These are phyloP conservation scores for Penicillium cinerascens DNA, from an alignment of 495 filamentous ascomycete genomes.

Conservation along the genomic window DNA sequence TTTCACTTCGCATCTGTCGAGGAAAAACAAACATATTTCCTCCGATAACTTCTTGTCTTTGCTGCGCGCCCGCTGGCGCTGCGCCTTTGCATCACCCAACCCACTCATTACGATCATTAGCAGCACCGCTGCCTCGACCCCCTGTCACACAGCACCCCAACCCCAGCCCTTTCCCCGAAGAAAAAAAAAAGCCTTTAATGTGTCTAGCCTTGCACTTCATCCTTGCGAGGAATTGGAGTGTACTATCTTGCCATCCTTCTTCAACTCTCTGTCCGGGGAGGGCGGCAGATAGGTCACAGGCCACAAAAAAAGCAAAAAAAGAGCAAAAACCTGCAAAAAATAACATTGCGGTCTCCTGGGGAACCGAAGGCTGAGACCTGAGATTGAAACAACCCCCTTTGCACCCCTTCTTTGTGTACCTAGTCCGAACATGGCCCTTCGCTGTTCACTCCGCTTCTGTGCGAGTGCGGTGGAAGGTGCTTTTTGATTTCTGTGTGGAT, in stretches of 20 bases:
- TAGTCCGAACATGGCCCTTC: slow-evolving; percentile 18
- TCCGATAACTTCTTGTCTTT: slow-evolving; percentile 14
- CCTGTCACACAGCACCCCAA: slow-evolving; percentile 1
- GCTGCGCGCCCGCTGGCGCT: slow-evolving; percentile 29
- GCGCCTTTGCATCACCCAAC: slow-evolving; percentile 26
- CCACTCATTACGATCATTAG: slow-evolving; percentile 25
- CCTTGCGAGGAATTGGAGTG: slow-evolving; percentile 3
- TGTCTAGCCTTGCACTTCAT: slow-evolving; percentile 27
- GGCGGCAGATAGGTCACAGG: slow-evolving; percentile 7
- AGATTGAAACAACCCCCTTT: slow-evolving; percentile 1
- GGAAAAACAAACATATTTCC: slow-evolving; percentile 3
- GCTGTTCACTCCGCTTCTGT: not conserved
- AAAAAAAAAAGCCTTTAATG: slow-evolving; percentile 33
- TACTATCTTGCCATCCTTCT: not conserved
- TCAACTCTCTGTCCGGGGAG: not conserved
- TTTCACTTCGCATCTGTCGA: slow-evolving; percentile 19
- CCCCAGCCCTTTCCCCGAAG: slow-evolving; percentile 7
- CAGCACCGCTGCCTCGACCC: slow-evolving; percentile 15
- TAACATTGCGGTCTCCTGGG: slow-evolving; percentile 21
- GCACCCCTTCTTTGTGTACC: slow-evolving; percentile 25
- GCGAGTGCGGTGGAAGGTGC: not conserved
- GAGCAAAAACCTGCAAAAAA: slow-evolving; percentile 30
- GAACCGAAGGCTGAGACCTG: slow-evolving; percentile 4
- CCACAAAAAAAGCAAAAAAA: slow-evolving; percentile 38
- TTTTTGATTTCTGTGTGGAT: slow-evolving; percentile 25